Evolutionary conservation across 2,329 filamentous ascomycete species (phyloP).

Genomic region (Pestalotiopsis sp.): DNA sequence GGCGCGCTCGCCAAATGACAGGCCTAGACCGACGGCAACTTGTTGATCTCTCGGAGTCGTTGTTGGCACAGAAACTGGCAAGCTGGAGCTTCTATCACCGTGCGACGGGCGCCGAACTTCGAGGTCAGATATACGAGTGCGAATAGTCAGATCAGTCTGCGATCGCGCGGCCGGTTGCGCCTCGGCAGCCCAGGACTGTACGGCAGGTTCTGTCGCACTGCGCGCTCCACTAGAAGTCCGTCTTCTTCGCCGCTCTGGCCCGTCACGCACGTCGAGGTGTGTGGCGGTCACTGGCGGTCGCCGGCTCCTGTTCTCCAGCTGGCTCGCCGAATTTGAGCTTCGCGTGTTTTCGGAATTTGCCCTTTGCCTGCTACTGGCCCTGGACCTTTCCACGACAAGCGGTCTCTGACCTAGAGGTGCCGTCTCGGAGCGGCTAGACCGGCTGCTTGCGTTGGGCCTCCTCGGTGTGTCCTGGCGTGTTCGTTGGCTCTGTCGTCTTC

Average conservation of each 20-base stretch:
- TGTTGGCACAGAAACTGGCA: slow-evolving; percentile 25
- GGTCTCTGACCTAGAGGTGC: slow-evolving; percentile 29
- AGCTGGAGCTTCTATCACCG: slow-evolving; percentile 45
- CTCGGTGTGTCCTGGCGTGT: slow-evolving; percentile 50
- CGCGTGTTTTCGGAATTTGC: slow-evolving; percentile 33
- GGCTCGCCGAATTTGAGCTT: slow-evolving; percentile 42
- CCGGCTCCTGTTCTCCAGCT: slow-evolving; percentile 52
- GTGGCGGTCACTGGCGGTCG: slow-evolving; percentile 53
- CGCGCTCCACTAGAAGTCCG: slow-evolving; percentile 59
- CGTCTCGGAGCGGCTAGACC: slow-evolving; percentile 39
- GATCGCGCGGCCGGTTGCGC: slow-evolving; percentile 60
- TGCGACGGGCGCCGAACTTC: slow-evolving; percentile 41
- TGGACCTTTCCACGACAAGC: slow-evolving; percentile 24
- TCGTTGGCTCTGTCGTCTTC: slow-evolving; percentile 71
- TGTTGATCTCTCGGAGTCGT: slow-evolving; percentile 20
- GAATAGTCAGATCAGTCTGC: slow-evolving; percentile 63
- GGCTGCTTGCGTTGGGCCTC: slow-evolving; percentile 44
- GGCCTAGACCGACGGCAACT: slow-evolving; percentile 1
- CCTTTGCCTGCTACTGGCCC: slow-evolving; percentile 29
- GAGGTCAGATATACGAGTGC: slow-evolving; percentile 42
- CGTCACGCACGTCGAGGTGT: slow-evolving; percentile 51
- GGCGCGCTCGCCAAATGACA: slow-evolving; percentile 30
- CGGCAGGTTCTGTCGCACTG: slow-evolving; percentile 53
- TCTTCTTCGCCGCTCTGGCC: slow-evolving; percentile 48
- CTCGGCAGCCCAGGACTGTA: slow-evolving; percentile 42